These are phyloP conservation scores for Ricinus communis DNA, from an alignment of 345 rosid species.

Conservation along the genomic window DNA sequence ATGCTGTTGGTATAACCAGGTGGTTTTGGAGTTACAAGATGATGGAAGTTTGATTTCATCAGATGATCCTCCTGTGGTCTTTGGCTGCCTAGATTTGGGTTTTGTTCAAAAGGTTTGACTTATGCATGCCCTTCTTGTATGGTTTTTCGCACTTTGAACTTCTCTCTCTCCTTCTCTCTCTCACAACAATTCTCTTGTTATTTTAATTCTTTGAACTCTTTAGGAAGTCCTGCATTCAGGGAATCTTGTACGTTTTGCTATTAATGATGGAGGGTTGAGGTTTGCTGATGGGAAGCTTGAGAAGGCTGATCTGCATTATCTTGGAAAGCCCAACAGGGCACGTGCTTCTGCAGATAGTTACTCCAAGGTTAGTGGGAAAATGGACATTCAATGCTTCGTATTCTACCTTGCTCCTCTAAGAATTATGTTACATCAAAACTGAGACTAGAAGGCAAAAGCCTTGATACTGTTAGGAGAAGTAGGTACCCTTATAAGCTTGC, in stretches of 20 bases:
- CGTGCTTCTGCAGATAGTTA: slow-evolving; percentile 92
- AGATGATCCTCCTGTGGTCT: slow-evolving; percentile 76
- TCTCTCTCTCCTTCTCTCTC: neutral
- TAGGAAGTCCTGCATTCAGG: slow-evolving; percentile 65
- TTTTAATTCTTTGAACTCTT: slow-evolving; percentile 18
- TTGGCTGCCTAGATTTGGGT: slow-evolving; percentile 64
- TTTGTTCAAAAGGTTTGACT: slow-evolving; percentile 60
- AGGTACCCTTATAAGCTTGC: neutral
- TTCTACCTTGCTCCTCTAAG: neutral
- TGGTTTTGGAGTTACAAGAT: slow-evolving; percentile 83
- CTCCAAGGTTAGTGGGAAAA: slow-evolving; percentile 69
- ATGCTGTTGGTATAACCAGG: slow-evolving; percentile 30
- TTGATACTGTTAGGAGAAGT: neutral
- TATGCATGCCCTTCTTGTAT: neutral
- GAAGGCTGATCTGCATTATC: slow-evolving; percentile 73
- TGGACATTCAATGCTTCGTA: neutral
- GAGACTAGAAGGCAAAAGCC: neutral
- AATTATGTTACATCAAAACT: neutral
- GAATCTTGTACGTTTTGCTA: slow-evolving; percentile 68
- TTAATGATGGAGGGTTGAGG: slow-evolving; percentile 70
- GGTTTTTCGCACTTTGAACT: neutral
- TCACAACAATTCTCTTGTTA: neutral
- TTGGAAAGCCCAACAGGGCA: slow-evolving; percentile 61
- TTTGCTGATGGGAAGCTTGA: slow-evolving; percentile 78
- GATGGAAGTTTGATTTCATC: slow-evolving; percentile 80